Percentiles rank a stretch among this genome's conserved stretches.
Evolutionary conservation across 441 rosid species (phyloP).

Genomic region (Mallotus repandus): DNA sequence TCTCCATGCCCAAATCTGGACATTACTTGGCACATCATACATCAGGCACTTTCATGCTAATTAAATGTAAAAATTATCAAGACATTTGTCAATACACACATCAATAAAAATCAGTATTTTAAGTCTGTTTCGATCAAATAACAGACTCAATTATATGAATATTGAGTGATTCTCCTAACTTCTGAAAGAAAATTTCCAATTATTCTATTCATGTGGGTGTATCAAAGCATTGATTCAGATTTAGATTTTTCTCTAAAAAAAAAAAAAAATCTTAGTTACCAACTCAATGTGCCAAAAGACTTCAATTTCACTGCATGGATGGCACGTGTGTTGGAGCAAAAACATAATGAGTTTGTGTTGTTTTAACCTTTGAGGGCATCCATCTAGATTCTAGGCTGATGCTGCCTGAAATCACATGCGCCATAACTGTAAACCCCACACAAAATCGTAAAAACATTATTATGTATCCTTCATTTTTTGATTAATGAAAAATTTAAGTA

Average conservation of each 20-base stretch:
- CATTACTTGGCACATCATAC: not conserved
- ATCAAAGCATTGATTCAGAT: constrained; percentile 3
- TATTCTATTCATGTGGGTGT: not conserved
- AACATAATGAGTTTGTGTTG: not conserved
- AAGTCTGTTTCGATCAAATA: not conserved
- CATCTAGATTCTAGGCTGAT: not conserved
- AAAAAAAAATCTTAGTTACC: not conserved
- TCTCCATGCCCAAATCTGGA: constrained; percentile 5
- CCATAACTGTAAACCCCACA: not conserved
- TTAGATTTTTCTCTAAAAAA: not conserved
- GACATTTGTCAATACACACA: not conserved
- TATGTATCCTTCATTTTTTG: no score
- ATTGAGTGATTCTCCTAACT: not conserved
- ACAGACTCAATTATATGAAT: not conserved
- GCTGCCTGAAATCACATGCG: constrained; percentile 25
- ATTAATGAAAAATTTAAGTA: no score
- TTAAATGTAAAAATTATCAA: not conserved
- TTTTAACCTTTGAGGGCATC: not conserved
- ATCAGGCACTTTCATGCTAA: not conserved
- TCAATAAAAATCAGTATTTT: not conserved
- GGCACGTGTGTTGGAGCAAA: constrained; percentile 1
- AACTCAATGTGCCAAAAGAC: not conserved
- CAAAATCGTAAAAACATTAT: not conserved
- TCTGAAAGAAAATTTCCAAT: constrained; percentile 6
- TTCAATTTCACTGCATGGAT: not conserved